Evolutionary conservation across 352 stramenopile genomes (phyloP), one percentile per base, ranked within the genome.

Genomic region (Pythium apleroticum): DNA sequence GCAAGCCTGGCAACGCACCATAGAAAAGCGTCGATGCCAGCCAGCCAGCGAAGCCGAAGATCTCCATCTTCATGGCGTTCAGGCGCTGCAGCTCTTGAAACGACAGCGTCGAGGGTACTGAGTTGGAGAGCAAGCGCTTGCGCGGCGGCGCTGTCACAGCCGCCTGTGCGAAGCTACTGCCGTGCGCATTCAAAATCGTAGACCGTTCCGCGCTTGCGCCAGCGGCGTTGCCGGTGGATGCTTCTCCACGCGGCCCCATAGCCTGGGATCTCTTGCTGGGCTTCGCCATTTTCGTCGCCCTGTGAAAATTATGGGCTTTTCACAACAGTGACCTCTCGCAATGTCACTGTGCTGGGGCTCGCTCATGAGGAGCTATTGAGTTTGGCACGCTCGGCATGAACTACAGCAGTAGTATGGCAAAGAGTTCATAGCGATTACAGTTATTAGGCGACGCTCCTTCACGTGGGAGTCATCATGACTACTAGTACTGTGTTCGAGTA

Each of bases 11-110:
- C 39, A 48, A 71, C 62, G 30, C 58, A 95, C 87, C 82, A 58
- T 91, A 94, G 50, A 88, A 78, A 37, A 93, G 67, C 24, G 83
- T 87, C 39, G 85, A 94, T 14, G 82, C 81, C 41, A 95, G 68
- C 87, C 87, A 95, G 27, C 84, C 84, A n/a, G 75, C 85, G 60
- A 95, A 95, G 62, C 87, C 87, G 60, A 93, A 95, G 57, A 93
- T 79, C 72, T 95, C 87, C 75, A 90, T 93, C 33, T 90, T 79
- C 76, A 88, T 92, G 15, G 87, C 81, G 39, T 89, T 81, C 31
- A 92, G 65, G 9, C 86, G 83, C 66, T 95, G 86, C 60, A 83
- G 77, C 66, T 95, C 86, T 54, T 90, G 79, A 69, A 95, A 95
- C 54, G 86, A 89, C 19, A 90, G 64, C 66, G 74, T 55, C 41